Evolutionary conservation across 2,329 filamentous ascomycete species (phyloP).

Genomic region (Paramyrothecium sp.): DNA sequence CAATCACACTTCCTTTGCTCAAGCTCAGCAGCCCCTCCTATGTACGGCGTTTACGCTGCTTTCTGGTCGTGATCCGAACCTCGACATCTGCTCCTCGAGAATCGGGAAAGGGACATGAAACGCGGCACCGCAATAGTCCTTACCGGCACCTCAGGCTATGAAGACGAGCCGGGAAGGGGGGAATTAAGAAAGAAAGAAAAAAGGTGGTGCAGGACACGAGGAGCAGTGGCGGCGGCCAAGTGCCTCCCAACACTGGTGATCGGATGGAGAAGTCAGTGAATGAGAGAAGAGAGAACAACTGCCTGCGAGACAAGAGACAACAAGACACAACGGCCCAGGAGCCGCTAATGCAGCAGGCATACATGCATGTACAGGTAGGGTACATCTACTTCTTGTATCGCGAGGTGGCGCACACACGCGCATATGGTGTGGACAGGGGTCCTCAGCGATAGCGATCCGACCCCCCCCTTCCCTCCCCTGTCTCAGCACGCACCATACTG

Average conservation of each 20-base stretch:
- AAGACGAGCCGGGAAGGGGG: background rate
- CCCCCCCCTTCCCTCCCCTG: background rate
- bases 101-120: background rate
- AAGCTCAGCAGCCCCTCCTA: background rate
- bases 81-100: no score
- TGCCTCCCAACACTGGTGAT: conserved; percentile 7
- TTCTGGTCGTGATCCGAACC: no score
- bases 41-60: background rate
- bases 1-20: background rate
- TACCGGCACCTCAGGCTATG: background rate
- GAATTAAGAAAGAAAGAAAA: conserved; percentile 2
- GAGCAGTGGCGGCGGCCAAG: conserved; percentile 19
- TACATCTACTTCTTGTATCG: no score
- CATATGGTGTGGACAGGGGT: no score
- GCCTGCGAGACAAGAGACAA: conserved; percentile 23
- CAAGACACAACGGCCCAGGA: conserved; percentile 4
- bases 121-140: background rate
- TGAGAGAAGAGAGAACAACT: conserved; percentile 21
- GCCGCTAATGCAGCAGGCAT: no score
- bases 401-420: no score
- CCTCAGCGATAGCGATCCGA: no score
- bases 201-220: conserved; percentile 8
- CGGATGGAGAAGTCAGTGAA: conserved; percentile 8
- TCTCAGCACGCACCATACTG: background rate
- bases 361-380: no score